Conservation (phyloP, 345 rosid species). For the Arabidopsis suecica region DNA sequence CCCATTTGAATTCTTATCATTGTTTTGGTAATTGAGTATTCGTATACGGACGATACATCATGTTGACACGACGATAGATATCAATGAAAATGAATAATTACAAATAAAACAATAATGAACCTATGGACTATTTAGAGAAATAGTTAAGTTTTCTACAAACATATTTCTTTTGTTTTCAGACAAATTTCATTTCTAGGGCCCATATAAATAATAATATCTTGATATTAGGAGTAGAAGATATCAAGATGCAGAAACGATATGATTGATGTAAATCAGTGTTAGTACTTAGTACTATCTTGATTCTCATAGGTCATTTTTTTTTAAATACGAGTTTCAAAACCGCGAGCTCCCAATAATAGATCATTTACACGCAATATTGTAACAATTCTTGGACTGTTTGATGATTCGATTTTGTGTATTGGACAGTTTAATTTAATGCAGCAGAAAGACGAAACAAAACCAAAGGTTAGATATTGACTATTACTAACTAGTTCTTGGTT, state of each 20-base stretch:
- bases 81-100: conserved; percentile 29
- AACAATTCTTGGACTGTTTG: neutral
- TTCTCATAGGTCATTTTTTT: neutral
- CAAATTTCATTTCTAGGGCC: conserved; percentile 6
- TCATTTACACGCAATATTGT: too few relatives aligned
- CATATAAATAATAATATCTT: neutral
- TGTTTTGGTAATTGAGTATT: conserved; percentile 27
- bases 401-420: neutral
- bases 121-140: conserved; percentile 19
- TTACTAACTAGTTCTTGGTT: too few relatives aligned
- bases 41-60: conserved; percentile 39
- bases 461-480: too few relatives aligned
- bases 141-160: conserved; percentile 19
- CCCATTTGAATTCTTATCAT: conserved; percentile 27
- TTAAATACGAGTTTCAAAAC: neutral
- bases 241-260: conserved; percentile 13
- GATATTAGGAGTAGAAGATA: conserved; percentile 9
- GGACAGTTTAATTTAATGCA: too few relatives aligned
- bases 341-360: neutral
- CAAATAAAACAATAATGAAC: conserved; percentile 35
- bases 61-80: conserved; percentile 37
- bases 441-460: too few relatives aligned
- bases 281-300: conserved; percentile 7
- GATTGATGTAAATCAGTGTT: conserved; percentile 19
- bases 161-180: neutral